Base-by-base conservation (phyloP, 345 rosid genomes). In the Syzygium grande region DNA sequence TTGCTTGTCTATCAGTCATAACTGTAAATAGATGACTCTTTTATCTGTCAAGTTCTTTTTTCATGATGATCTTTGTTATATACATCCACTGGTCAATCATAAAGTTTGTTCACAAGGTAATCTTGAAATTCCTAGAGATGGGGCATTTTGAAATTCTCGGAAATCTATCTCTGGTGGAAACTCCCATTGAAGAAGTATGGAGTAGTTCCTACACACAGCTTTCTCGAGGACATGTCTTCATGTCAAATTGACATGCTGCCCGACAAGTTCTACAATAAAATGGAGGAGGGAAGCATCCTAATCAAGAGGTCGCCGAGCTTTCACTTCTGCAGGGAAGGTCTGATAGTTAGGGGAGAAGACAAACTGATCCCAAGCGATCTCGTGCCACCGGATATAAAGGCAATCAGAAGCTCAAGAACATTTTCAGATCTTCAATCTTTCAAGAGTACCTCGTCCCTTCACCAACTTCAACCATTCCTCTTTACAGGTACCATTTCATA, bases 301-400 rank as follows among this genome's bases (percentile, higher is more conserved):
- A 13, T 90, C 78, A 91, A 87, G 83, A 87, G 83, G 83, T 83
- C 91, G 2, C 86, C 29, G 41, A 58, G 49, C 38, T 89, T 90
- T 29, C 88, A 87, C 65, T 91, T 90, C 88, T 85, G 86, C 54
- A 41, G 59, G 51, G 85, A 90, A 11, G 91, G 93, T 15, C 38
- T 89, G 51, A 11, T 84, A 21, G 9, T 90, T 2, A 68, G 90
- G 23, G 87, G 68, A 78, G 90, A 87, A 7, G 86, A 63, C n/a
- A 30, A 78, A 51, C 87, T 89, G 12, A 34, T 91, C 51, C 46
- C 85, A 14, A 51, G 90, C 17, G 90, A 88, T 63, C 0, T 91
- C 1, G 87, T 90, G 93, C 90, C 55, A 83, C 93, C 1, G 90
- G 93, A 53, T 91, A 49, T 89, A 89, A 54, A 25, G 89, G 91